Base-by-base conservation (phyloP, 352 stramenopile species). In the Bremia lactucae region DNA sequence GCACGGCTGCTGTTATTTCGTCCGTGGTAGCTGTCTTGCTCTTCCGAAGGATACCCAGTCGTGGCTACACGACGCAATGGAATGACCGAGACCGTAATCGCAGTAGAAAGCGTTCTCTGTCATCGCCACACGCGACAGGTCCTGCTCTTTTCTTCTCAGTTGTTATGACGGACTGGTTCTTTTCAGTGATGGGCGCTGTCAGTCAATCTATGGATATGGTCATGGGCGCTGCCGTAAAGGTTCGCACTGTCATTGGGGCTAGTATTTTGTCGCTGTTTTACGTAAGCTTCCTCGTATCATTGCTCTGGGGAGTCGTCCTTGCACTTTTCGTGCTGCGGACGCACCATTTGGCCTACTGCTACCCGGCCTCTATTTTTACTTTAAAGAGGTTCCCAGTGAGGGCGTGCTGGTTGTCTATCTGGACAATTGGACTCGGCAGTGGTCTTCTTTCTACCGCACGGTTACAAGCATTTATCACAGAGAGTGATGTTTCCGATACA, bases 121-220 rank as follows among this genome's bases (percentile, higher is more conserved):
- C 59, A 11, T 42, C 62, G 13, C 55, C 55, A 6, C 36, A 67
- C 29, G 47, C 40, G 7, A 63, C 58, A n/a, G 53, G 72, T 7
- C 62, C 59, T 20, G 68, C 68, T 25, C 65, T 83, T 23, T 81
- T 70, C 44, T 72, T 71, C 45, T 71, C 60, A 16, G 58, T 77
- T 28, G 49, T 77, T 6, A 65, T 81, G 40, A 68, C 66, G 6
- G 71, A 83, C 57, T 72, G 62, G 59, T 46, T 79, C 15, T 75
- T 83, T 39, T 60, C 61, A 3, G 54, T 59, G 22, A 49, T 61
- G n/a, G 68, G 68, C 2, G 64, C 74, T 2, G 42, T 81, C 35
- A 72, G 65, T 42, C 60, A 79, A 29, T 68, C 72, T 3, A 65
- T 77, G 47, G 46, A 76, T 35, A 56, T 83, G 44, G 65, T 72